A percentile compares a stretch with the other conserved stretches of the same genome.
Conservation (phyloP, 352 stramenopile genomes). For the Phytopythium kandeliae region DNA sequence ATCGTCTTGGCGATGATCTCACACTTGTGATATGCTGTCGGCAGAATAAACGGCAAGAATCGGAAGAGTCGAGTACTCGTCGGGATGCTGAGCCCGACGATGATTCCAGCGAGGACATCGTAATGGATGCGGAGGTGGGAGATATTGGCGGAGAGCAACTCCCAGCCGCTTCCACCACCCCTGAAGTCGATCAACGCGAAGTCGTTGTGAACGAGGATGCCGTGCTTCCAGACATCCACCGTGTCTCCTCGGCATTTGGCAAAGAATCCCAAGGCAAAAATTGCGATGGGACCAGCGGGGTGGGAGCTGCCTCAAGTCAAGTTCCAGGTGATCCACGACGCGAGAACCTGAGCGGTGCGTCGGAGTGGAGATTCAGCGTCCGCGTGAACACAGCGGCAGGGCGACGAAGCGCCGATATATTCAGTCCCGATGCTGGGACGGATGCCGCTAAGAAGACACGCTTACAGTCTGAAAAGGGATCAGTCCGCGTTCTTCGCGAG, state of each 20-base stretch:
- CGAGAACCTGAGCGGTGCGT: neutral
- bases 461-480: neutral
- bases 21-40: neutral
- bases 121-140: neutral
- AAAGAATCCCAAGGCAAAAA: neutral
- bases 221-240: neutral
- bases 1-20: no score
- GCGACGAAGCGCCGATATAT: conserved; percentile 15
- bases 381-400: conserved; percentile 27
- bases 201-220: neutral
- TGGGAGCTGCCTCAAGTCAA: neutral
- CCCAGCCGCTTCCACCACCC: neutral
- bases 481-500: conserved; percentile 29
- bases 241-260: neutral
- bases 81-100: neutral
- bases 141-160: neutral
- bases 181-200: neutral
- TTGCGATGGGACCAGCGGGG: neutral
- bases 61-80: neutral
- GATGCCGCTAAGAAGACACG: neutral
- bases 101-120: neutral
- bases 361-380: conserved; percentile 9
- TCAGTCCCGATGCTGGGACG: conserved; percentile 1
- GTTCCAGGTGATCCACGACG: neutral
- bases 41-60: neutral